Evolutionary conservation across 208 protist genomes (phyloP).

Genomic region (Trypanosoma boissoni): DNA sequence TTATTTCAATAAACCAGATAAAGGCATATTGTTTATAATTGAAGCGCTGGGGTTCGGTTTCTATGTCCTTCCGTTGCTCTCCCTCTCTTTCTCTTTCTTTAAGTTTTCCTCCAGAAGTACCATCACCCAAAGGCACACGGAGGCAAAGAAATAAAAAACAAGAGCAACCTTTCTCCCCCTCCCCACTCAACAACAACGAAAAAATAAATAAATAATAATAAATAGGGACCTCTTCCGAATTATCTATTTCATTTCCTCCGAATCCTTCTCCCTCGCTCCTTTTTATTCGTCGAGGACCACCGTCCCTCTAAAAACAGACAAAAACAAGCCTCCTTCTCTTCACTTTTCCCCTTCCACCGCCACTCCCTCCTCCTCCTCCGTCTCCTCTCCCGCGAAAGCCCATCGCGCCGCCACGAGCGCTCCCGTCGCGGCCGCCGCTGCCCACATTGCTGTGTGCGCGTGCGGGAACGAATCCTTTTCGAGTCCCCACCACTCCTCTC

Average conservation of each 20-base stretch:
- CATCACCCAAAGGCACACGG: neutral
- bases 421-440: too few relatives aligned
- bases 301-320: too few relatives aligned
- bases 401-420: neutral
- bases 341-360: neutral
- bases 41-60: conserved; percentile 31
- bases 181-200: too few relatives aligned
- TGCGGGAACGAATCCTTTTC: neutral
- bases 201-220: too few relatives aligned
- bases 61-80: conserved; percentile 17
- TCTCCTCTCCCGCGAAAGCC: neutral
- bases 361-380: neutral
- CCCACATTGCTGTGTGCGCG: neutral
- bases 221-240: neutral
- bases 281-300: too few relatives aligned
- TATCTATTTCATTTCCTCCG: neutral
- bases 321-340: too few relatives aligned
- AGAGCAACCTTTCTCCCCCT: too few relatives aligned
- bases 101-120: neutral
- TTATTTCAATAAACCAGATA: neutral
- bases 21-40: conserved; percentile 2
- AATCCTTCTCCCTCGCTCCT: too few relatives aligned
- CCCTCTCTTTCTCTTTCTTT: neutral
- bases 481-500: conserved; percentile 14
- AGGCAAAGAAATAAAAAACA: too few relatives aligned